Evolutionary conservation across 176 grass and related monocot genomes (phyloP).

Genomic region (Lolium rigidum): DNA sequence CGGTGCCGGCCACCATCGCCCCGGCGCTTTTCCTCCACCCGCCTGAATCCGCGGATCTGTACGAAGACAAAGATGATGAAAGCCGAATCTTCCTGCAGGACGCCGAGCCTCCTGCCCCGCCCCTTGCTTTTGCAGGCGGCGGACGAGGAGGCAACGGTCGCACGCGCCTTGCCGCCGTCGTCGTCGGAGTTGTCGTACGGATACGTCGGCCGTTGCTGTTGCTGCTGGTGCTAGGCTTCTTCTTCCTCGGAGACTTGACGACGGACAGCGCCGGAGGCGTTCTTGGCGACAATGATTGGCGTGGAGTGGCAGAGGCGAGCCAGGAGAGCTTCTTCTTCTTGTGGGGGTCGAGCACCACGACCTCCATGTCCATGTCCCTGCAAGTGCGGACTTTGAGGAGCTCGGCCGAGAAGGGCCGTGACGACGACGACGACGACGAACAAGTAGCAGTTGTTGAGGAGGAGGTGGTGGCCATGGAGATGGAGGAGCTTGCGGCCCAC

Average conservation of each 20-base stretch:
- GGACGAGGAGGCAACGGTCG: not conserved
- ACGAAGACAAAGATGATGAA: not conserved
- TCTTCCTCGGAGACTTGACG: slow-evolving; percentile 8
- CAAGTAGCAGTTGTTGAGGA: not conserved
- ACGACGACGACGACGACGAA: not conserved
- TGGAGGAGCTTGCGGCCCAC: not conserved
- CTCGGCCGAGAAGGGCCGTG: not conserved
- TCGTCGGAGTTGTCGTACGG: not conserved
- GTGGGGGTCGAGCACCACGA: not conserved
- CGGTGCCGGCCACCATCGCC: not conserved
- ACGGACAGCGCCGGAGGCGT: not conserved
- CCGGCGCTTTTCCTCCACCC: slow-evolving; percentile 17
- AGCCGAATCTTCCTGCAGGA: not conserved
- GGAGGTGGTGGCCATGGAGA: not conserved
- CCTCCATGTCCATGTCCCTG: slow-evolving; percentile 14
- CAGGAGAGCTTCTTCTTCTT: slow-evolving; percentile 7
- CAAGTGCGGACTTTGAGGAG: not conserved
- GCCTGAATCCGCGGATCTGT: not conserved
- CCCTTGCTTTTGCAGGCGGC: not conserved
- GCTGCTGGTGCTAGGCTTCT: slow-evolving; percentile 1
- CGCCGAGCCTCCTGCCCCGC: slow-evolving; percentile 13
- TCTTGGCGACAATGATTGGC: not conserved
- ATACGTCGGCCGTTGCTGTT: not conserved
- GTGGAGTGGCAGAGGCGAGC: not conserved
- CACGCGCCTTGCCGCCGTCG: not conserved